Evolutionary conservation across 441 rosid species (phyloP).

Genomic region (Macaranga tanarius): DNA sequence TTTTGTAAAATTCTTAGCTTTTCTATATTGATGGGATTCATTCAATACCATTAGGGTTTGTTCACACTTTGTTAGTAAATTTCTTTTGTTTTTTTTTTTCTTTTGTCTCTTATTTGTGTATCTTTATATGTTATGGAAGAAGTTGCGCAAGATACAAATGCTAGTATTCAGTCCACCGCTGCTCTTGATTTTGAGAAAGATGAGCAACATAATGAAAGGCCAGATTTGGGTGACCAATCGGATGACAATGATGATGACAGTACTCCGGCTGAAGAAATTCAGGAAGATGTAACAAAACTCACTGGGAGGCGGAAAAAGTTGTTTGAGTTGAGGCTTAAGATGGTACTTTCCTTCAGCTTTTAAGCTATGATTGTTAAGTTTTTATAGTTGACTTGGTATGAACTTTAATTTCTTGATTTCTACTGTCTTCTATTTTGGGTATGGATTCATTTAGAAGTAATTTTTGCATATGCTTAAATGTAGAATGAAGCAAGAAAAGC

Average conservation of each 20-base stretch:
- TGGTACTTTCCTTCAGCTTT: constrained; percentile 43
- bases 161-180: constrained; percentile 23
- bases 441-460: neutral
- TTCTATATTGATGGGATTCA: neutral
- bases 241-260: constrained; percentile 36
- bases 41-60: neutral
- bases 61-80: neutral
- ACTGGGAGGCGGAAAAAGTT: constrained; percentile 81
- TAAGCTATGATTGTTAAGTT: neutral
- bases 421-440: neutral
- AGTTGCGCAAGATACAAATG: constrained; percentile 36
- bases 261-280: constrained; percentile 34
- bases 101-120: neutral
- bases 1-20: neutral
- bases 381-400: neutral
- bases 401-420: neutral
- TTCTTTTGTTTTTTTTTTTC: neutral
- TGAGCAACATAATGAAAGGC: constrained; percentile 35
- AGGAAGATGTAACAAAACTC: constrained; percentile 58
- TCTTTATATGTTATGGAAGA: constrained; percentile 28
- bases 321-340: constrained; percentile 79
- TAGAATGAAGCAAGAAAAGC: constrained; percentile 90
- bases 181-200: constrained; percentile 27
- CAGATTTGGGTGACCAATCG: constrained; percentile 42
- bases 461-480: constrained; percentile 14